Percentiles rank a stretch among this genome's conserved stretches.
Evolutionary conservation across 139 green algal species (phyloP).

Genomic region (Ettlia oleoabundans): DNA sequence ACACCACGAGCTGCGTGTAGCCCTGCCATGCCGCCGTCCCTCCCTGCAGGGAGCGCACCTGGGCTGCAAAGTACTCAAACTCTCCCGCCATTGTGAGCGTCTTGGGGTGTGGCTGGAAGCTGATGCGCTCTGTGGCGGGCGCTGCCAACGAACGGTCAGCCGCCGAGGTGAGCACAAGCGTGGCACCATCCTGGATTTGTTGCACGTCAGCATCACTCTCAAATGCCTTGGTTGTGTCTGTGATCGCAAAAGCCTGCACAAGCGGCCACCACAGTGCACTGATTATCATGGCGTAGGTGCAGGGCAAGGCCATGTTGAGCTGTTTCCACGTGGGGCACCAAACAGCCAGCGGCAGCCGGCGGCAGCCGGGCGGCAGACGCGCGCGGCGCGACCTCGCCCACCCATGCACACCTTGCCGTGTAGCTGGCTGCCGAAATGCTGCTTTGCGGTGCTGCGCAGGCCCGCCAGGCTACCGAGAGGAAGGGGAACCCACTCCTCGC

Average conservation of each 20-base stretch:
- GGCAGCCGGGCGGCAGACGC: background rate
- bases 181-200: constrained; percentile 18
- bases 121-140: constrained; percentile 64
- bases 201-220: constrained; percentile 27
- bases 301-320: no score
- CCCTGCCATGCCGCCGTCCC: background rate
- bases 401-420: background rate
- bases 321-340: background rate
- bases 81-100: constrained; percentile 85
- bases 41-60: no score
- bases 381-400: no score
- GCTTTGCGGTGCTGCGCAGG: background rate
- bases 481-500: constrained; percentile 15
- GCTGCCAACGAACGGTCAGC: constrained; percentile 19
- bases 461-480: background rate
- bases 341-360: background rate
- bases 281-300: no score
- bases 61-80: constrained; percentile 85
- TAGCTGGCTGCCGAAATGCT: constrained; percentile 19
- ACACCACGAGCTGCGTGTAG: background rate
- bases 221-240: constrained; percentile 22
- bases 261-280: background rate
- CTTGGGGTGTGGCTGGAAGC: constrained; percentile 82
- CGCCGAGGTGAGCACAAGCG: constrained; percentile 14
- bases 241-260: constrained; percentile 27